Evolutionary conservation across 2,329 filamentous ascomycete species (phyloP), one percentile per base, ranked within the genome.

Genomic region (Xylariaceae sp.): DNA sequence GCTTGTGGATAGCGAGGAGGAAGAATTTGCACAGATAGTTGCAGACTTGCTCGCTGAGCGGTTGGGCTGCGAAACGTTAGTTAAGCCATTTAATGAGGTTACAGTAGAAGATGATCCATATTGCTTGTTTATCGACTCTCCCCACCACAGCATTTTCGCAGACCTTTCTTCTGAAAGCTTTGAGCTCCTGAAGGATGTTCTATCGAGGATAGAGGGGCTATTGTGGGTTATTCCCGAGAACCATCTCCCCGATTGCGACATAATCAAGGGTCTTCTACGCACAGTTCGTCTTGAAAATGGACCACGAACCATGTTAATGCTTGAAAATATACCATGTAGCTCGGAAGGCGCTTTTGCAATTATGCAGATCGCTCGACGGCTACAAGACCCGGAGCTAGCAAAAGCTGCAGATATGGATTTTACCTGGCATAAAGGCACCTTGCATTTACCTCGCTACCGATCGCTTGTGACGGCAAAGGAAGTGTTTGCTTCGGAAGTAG

Each of bases 221-320:
- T 24, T 59, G 21, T 59, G 57, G 57, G 50, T 58, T 4, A 30
- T 55, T 20, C 57, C 57, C 7, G 16, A 57, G 29, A 27, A 24
- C 27, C 27, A 33, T 10, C 23, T 29, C 7, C 46, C 55, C 4
- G 51, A 58, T 8, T 45, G 30, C 26, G 24, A 50, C 18, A 37
- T 35, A 10, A 55, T 60, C 29, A 59, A 51, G 37, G 59, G 59
- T 10, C 30, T 62, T 6, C 32, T 62, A 15, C 55, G 57, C 6
- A 59, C 58, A 8, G 16, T 61, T 6, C 55, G 58, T 6, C 42
- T 57, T 9, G 59, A 62, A 46, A 50, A 24, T 29, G 45, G 42
- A 13, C 36, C 55, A 20, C 60, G 52, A 40, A 54, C 47, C 26
- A 18, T 62, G 35, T 16, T 59, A 21, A 42, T 37, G 18, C 24